A percentile compares a stretch with the other conserved stretches of the same genome.
These are phyloP conservation scores for Taphrina deformans DNA, from an alignment of 1,139 yeast genomes.

Conservation along the genomic window DNA sequence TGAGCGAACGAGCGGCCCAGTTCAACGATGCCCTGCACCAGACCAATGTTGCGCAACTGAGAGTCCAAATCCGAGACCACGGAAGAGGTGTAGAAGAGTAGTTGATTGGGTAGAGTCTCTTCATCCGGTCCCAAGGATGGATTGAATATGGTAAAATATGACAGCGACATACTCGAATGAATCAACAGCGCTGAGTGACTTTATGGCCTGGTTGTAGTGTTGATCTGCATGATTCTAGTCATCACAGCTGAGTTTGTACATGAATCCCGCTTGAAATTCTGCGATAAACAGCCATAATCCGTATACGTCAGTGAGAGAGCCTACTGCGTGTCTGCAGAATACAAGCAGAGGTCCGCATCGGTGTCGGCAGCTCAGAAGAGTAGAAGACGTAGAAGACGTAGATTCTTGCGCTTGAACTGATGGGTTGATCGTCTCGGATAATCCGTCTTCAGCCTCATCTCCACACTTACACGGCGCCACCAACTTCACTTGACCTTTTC, in stretches of 20 bases:
- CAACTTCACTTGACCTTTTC: background rate
- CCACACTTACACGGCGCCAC: background rate
- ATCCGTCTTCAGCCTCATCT: background rate
- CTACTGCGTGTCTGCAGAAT: too few relatives aligned
- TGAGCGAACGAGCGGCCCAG: conserved; percentile 38
- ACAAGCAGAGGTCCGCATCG: too few relatives aligned
- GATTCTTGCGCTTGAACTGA: too few relatives aligned
- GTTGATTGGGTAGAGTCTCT: conserved; percentile 39
- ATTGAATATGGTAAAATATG: conserved; percentile 41
- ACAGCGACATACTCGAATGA: conserved; percentile 35
- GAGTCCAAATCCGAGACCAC: conserved; percentile 38
- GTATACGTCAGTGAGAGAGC: too few relatives aligned
- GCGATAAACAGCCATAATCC: too few relatives aligned
- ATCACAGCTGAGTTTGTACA: too few relatives aligned
- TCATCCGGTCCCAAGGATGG: conserved; percentile 40
- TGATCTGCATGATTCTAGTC: too few relatives aligned
- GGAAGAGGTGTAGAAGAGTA: conserved; percentile 40
- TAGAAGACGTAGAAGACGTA: too few relatives aligned
- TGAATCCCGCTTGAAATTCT: too few relatives aligned
- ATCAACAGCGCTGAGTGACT: background rate
- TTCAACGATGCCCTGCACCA: conserved; percentile 40
- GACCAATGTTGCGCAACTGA: conserved; percentile 40
- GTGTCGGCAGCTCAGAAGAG: too few relatives aligned
- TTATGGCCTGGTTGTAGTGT: background rate
- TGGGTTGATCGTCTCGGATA: background rate